Evolutionary conservation across 805 yeast genomes (phyloP).

Genomic region (Saccharomyces mikatae): DNA sequence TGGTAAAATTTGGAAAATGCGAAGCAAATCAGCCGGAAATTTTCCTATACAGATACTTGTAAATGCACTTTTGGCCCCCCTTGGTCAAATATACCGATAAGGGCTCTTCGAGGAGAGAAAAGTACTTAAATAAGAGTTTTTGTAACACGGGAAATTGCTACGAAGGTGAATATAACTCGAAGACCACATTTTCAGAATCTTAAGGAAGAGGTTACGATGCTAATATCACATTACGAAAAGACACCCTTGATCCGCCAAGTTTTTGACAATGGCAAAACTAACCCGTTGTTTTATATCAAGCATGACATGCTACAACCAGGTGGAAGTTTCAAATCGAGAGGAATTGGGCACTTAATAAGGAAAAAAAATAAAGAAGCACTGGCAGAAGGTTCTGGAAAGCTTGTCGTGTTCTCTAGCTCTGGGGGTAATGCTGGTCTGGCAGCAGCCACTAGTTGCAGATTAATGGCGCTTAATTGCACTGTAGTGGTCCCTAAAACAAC

Average conservation of each 20-base stretch:
- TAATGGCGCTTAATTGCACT: conserved; percentile 37
- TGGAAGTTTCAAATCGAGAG: conserved; percentile 49
- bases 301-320: conserved; percentile 45
- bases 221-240: conserved; percentile 1
- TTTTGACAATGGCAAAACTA: conserved; percentile 1
- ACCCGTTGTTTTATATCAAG: conserved; percentile 35
- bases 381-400: conserved; percentile 16
- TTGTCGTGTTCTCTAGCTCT: conserved; percentile 41
- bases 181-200: too few relatives aligned
- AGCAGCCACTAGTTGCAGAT: conserved; percentile 33
- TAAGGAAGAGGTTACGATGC: not conserved
- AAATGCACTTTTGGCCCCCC: too few relatives aligned
- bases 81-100: too few relatives aligned
- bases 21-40: not conserved
- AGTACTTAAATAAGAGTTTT: not conserved
- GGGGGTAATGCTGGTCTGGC: conserved; percentile 51
- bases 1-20: not conserved
- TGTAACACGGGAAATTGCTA: not conserved
- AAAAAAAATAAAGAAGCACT: conserved; percentile 25
- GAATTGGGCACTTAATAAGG: conserved; percentile 41
- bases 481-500: conserved; percentile 52
- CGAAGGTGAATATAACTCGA: not conserved
- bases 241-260: conserved; percentile 9
- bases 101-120: too few relatives aligned
- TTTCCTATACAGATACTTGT: too few relatives aligned